phyloP scores from a whole-genome alignment of 2,329 filamentous ascomycete genomes.

The Domatiomyces catenatus region DNA sequence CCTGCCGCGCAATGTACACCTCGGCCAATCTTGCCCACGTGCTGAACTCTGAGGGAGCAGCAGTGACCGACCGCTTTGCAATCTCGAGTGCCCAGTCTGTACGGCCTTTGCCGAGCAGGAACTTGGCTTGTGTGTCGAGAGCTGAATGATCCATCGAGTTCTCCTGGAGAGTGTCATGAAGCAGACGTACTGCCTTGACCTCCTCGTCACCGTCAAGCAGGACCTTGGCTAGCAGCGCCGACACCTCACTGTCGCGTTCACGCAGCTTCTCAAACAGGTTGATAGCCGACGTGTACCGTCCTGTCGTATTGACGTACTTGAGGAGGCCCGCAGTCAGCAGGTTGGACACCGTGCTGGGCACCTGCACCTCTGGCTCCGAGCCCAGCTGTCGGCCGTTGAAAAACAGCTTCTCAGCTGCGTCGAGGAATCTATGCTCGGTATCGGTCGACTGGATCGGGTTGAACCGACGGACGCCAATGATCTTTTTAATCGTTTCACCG shows the following conservation, averaged over 20 bases:
- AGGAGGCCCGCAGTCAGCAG: constrained; percentile 86
- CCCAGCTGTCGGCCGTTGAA: constrained; percentile 91
- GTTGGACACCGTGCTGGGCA: constrained; percentile 91
- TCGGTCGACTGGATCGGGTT: constrained; percentile 98
- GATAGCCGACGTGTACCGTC: constrained; percentile 84
- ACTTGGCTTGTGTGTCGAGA: constrained; percentile 84
- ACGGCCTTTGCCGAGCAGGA: constrained; percentile 76
- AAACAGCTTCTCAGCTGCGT: constrained; percentile 86
- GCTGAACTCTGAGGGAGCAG: constrained; percentile 89
- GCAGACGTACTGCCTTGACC: constrained; percentile 77
- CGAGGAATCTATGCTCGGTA: constrained; percentile 87
- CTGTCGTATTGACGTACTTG: constrained; percentile 89
- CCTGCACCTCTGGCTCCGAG: constrained; percentile 91
- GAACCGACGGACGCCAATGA: constrained; percentile 91
- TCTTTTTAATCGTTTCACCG: constrained; percentile 87
- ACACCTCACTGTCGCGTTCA: constrained; percentile 79
- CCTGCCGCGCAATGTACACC: constrained; percentile 83
- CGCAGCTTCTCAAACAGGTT: constrained; percentile 95
- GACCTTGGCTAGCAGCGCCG: constrained; percentile 78
- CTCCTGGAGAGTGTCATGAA: constrained; percentile 78
- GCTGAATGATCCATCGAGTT: constrained; percentile 96
- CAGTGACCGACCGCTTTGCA: constrained; percentile 85
- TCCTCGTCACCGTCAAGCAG: constrained; percentile 92
- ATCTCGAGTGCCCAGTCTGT: constrained; percentile 79
- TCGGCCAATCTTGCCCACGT: constrained; percentile 91